A percentile compares a stretch with the other conserved stretches of the same genome.
phyloP scores from a whole-genome alignment of 148 eudicot genomes.

The Fagopyrum esculentum region DNA sequence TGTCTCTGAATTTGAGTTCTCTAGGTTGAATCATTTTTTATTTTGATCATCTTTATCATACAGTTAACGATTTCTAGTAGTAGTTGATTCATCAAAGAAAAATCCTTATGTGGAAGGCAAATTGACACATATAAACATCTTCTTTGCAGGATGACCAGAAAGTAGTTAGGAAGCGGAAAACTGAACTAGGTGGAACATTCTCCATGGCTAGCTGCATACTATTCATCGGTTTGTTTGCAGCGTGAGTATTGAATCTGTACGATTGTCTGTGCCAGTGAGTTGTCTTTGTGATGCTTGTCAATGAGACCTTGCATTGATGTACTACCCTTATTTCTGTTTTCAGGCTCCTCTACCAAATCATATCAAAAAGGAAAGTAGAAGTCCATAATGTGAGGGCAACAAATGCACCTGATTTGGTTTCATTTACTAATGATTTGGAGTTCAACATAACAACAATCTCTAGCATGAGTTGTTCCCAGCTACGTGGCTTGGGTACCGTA shows the following conservation, averaged over 20 bases:
- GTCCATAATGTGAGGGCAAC: slow-evolving; percentile 78
- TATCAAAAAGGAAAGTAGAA: slow-evolving; percentile 68
- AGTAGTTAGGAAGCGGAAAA: slow-evolving; percentile 74
- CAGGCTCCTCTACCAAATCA: slow-evolving; percentile 82
- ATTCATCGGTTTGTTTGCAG: slow-evolving; percentile 79
- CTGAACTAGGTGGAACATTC: slow-evolving; percentile 92
- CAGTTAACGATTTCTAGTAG: too few relatives aligned
- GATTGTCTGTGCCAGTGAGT: not conserved
- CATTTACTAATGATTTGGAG: slow-evolving; percentile 72
- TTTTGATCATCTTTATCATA: too few relatives aligned
- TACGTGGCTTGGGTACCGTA: slow-evolving; percentile 60
- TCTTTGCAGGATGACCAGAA: slow-evolving; percentile 67
- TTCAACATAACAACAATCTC: slow-evolving; percentile 85
- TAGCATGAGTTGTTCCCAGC: slow-evolving; percentile 72
- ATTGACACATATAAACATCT: not conserved
- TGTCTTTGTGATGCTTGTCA: not conserved
- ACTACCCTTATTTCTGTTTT: not conserved
- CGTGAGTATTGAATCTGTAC: slow-evolving; percentile 44
- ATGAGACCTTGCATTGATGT: not conserved
- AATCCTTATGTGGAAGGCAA: not conserved
- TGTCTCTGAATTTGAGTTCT: too few relatives aligned
- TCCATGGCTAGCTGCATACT: slow-evolving; percentile 95
- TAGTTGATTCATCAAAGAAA: too few relatives aligned
- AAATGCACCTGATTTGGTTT: slow-evolving; percentile 70
- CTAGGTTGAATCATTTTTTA: too few relatives aligned